Conservation (phyloP, 2,329 filamentous ascomycete genomes). For the Fusarium burgessii region DNA sequence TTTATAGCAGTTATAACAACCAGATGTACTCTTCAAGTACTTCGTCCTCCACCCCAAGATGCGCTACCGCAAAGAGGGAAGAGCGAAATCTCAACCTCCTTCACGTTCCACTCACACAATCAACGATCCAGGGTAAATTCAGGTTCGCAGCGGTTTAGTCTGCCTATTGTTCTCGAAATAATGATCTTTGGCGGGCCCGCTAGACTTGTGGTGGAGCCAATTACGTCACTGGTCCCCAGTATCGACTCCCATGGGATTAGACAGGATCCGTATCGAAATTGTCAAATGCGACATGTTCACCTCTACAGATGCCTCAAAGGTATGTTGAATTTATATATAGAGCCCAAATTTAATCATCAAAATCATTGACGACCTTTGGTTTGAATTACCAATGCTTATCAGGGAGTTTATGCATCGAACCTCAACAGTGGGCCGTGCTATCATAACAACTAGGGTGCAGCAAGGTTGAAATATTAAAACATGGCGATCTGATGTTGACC, state of each 20-base stretch:
- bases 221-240: conserved; percentile 39
- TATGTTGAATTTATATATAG: background rate
- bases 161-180: conserved; percentile 40
- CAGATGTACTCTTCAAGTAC: conserved; percentile 34
- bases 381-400: background rate
- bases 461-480: conserved; percentile 23
- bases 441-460: conserved; percentile 4
- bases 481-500: conserved; percentile 37
- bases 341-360: background rate
- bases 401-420: background rate
- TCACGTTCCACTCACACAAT: conserved; percentile 36
- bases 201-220: conserved; percentile 30
- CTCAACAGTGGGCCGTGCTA: conserved; percentile 13
- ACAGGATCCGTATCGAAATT: background rate
- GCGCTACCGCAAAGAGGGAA: conserved; percentile 27
- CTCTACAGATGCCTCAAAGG: background rate
- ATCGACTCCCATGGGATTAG: background rate
- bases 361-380: background rate
- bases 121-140: conserved; percentile 9
- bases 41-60: conserved; percentile 20
- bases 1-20: background rate
- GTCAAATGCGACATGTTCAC: background rate
- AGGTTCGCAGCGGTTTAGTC: conserved; percentile 24
- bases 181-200: conserved; percentile 27
- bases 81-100: conserved; percentile 22